Base-by-base conservation (phyloP, 345 rosid genomes). In the Isatis tinctoria region DNA sequence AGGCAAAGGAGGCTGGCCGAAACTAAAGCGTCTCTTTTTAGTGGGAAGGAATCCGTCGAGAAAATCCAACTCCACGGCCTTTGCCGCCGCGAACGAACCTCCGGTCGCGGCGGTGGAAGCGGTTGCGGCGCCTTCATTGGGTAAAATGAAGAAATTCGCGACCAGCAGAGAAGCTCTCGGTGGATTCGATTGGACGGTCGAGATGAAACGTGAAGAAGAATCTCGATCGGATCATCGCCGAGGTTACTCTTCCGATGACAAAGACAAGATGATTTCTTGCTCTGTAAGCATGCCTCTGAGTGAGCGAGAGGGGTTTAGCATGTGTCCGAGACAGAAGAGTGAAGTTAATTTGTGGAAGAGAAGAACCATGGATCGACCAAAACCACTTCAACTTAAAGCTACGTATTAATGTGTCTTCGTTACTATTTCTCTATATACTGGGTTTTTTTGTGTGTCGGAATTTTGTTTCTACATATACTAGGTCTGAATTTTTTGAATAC, bases 281-380 rank as follows among this genome's bases (percentile, higher is more conserved):
- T 69, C 79, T 43, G 35, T 61, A 1, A 41, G 30, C 3, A 22
- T 62, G 8, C 74, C 79, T 62, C 36, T 54, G 70, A 10, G 2
- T 17, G n/a, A 18, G 8, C 2, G 11, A 35, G 75, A 76, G 28
- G 53, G 52, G 36, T 36, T 69, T 43, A 18, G 49, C 36, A 8
- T 54, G 20, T 69, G 52, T 63, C 65, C 74, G n/a, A 69, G 48
- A 53, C 60, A 48, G 1, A 75, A 75, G 64, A 68, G 57, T 75
- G 96, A 94, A 80, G 74, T 90, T 26, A 91, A 87, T 66, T 60
- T 94, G 65, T 94, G 98, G 98, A 84, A 85, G 81, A 83, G 97
- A 78, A 87, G 97, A 82, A 85, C 87, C 62, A 83, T 83, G 74
- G 82, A 80, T 61, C 96, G 84, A 16, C 97, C 97, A 1, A 69